phyloP scores from a whole-genome alignment of 2,329 filamentous ascomycete genomes.

The Drechslerella stenobrocha region DNA sequence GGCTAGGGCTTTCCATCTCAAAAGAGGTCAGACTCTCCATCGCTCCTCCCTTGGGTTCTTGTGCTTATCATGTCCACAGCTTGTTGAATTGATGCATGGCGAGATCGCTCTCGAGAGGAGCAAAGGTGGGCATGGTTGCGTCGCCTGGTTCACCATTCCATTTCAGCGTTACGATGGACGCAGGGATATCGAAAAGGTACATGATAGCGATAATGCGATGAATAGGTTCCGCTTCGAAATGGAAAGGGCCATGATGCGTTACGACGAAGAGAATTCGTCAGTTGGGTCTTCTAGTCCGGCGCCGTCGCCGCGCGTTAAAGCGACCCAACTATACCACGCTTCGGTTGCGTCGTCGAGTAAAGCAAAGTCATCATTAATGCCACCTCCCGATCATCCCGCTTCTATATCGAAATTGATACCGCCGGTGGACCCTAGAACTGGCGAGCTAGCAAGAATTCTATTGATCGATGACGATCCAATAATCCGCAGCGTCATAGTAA shows the following conservation, averaged over 20 bases:
- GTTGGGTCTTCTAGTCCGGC: conserved; percentile 29
- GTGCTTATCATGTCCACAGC: conserved; percentile 14
- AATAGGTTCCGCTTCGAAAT: conserved; percentile 43
- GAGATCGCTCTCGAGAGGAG: conserved; percentile 44
- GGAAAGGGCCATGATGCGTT: conserved; percentile 40
- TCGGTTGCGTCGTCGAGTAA: conserved; percentile 1
- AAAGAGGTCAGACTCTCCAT: conserved; percentile 31
- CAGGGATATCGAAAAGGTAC: conserved; percentile 30
- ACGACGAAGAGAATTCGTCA: conserved; percentile 38
- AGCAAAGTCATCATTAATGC: conserved; percentile 11
- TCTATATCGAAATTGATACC: conserved; percentile 16
- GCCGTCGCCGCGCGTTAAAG: conserved; percentile 24
- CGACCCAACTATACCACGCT: conserved; percentile 21
- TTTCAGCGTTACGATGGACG: conserved; percentile 42
- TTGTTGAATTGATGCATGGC: conserved; percentile 44
- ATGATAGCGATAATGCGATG: conserved; percentile 37
- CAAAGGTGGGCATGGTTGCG: conserved; percentile 39
- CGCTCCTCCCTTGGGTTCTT: not conserved
- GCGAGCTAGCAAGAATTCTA: conserved; percentile 19
- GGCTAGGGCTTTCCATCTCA: conserved; percentile 42
- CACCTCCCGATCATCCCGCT: conserved; percentile 25
- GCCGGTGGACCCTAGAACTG: conserved; percentile 11
- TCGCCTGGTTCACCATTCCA: conserved; percentile 44
- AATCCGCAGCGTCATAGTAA: conserved; percentile 22
- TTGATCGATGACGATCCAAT: conserved; percentile 36